Evolutionary conservation across 495 filamentous ascomycete species (phyloP).

Genomic region (Parachaetomium inaequale): DNA sequence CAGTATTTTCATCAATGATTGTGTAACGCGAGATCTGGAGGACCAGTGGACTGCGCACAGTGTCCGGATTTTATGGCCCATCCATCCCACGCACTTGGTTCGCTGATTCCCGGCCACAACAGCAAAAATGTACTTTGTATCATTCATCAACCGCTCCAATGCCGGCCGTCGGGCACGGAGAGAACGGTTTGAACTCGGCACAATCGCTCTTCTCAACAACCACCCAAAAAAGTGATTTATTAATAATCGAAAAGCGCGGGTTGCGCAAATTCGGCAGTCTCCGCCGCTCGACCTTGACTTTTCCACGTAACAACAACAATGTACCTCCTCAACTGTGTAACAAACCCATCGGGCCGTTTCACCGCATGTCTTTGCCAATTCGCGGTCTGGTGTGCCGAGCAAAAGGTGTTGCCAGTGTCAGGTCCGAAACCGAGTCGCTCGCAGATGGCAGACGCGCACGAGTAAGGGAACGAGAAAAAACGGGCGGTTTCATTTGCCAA

Average conservation of each 20-base stretch:
- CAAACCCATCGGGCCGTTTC: constrained; percentile 13
- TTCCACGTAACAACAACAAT: too few relatives aligned
- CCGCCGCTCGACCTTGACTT: background rate
- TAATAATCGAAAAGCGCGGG: background rate
- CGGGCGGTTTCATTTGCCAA: background rate
- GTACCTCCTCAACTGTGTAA: too few relatives aligned
- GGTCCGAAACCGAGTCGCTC: background rate
- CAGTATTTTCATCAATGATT: constrained; percentile 10
- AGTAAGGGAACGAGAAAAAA: background rate
- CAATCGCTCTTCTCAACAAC: background rate
- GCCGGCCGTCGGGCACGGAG: constrained; percentile 1
- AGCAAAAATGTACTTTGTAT: background rate
- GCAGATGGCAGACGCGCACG: background rate
- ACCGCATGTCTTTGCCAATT: constrained; percentile 3
- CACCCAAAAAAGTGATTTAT: background rate
- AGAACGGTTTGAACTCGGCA: constrained; percentile 4
- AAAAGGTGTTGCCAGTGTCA: background rate
- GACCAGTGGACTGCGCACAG: background rate
- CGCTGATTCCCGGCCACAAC: background rate
- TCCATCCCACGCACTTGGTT: background rate
- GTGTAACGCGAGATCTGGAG: constrained; percentile 7
- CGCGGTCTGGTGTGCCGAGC: background rate
- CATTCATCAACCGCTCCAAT: background rate
- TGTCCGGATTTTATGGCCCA: background rate
- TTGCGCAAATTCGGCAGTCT: background rate